Evolutionary conservation across 1,284 basidiomycete genomes (phyloP).

Genomic region (Cutaneotrichosporon arboriforme): DNA sequence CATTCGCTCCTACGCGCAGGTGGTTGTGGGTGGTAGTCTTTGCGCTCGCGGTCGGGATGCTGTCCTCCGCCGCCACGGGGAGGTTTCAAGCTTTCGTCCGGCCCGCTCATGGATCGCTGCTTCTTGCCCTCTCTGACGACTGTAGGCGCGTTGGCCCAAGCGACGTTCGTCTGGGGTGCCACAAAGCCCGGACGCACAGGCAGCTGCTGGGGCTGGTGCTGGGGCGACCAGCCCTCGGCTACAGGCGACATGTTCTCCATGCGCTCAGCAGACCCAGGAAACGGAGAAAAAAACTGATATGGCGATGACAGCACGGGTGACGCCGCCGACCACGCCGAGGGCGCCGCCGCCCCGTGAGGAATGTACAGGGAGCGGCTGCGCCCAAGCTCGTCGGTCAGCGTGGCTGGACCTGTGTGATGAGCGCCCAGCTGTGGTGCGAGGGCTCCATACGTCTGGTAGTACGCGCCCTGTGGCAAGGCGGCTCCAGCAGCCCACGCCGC

Average conservation of each 20-base stretch:
- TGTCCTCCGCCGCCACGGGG: not conserved
- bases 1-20: constrained; percentile 71
- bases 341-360: constrained; percentile 4
- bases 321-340: constrained; percentile 11
- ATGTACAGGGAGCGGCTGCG: constrained; percentile 14
- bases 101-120: too few relatives aligned
- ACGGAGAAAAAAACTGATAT: constrained; percentile 15
- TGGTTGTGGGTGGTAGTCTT: constrained; percentile 47
- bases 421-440: constrained; percentile 4
- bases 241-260: constrained; percentile 11
- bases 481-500: constrained; percentile 7
- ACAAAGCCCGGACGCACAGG: not conserved
- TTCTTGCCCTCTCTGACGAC: too few relatives aligned
- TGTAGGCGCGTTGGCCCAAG: too few relatives aligned
- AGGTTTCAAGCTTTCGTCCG: not conserved
- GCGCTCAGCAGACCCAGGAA: constrained; percentile 6
- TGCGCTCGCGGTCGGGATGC: constrained; percentile 31
- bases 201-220: not conserved
- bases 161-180: not conserved
- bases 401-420: constrained; percentile 4
- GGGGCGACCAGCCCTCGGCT: constrained; percentile 12
- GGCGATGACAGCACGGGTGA: constrained; percentile 15
- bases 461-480: constrained; percentile 5
- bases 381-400: constrained; percentile 7
- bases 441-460: constrained; percentile 9